Evolutionary conservation across 352 stramenopile species (phyloP), one percentile per base, ranked within the genome.

Genomic region (Phytophthora pseudosyringae): DNA sequence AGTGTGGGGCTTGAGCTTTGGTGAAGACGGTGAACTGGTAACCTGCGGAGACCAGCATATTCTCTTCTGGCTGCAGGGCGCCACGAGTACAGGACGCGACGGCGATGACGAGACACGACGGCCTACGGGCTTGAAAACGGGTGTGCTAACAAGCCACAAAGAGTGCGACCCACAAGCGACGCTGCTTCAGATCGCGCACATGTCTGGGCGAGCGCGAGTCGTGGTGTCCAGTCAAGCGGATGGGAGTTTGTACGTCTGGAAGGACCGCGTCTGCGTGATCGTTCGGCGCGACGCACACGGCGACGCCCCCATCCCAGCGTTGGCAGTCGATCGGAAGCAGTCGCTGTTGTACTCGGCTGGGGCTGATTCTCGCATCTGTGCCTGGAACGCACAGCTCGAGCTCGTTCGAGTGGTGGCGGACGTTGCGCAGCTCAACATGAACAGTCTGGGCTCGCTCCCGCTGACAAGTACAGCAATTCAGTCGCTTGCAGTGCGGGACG

Each of bases 181-280:
- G 11, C 56, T 94, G 6, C 65, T 87, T 5, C 68, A 75, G 6
- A 54, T 64, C 16, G 60, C 39, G 0, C 66, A 78, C 48, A 59
- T 90, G n/a, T 39, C 67, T 35, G 67, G 74, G 13, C 79, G 78
- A 38, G 52, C 81, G 12, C 76, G 79, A 11, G 51, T 65, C n/a
- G 73, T 92, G 2, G 69, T 89, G 18, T 91, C 85, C 5, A 89
- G 70, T 15, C 83, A 93, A 55, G 62, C 72, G 0, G 83, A 93
- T 26, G 87, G 87, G 1, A 89, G 78, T 54, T 64, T 95, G 11
- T 89, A 90, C 44, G 61, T 88, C 18, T 95, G 87, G 85, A 93
- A 90, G 53, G 83, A 81, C 8, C 74, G 83, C 3, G 67, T 86
- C 11, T 91, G 82, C 45, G 67, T 89, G 11, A 58, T 85, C 16